Evolutionary conservation across 495 filamentous ascomycete genomes (phyloP).

Genomic region (Amphirosellinia nigrospora): DNA sequence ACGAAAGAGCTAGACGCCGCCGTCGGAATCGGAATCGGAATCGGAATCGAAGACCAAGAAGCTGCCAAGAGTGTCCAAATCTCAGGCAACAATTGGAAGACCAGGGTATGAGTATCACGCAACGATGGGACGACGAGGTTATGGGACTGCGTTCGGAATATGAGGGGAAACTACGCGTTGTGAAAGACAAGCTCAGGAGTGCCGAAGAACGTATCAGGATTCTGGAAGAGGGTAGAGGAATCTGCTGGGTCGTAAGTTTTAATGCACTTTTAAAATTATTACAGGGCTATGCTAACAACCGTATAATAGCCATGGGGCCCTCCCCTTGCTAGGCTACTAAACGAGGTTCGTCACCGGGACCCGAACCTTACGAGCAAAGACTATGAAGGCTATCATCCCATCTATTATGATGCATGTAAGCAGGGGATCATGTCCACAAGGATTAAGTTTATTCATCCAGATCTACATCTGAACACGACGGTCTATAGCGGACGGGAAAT

Average conservation of each 20-base stretch:
- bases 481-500: neutral
- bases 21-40: neutral
- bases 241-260: neutral
- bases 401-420: constrained; percentile 3
- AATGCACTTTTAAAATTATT: neutral
- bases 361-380: neutral
- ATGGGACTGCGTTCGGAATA: no score
- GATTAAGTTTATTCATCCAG: neutral
- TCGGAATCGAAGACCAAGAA: neutral
- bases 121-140: no score
- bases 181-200: neutral
- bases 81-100: neutral
- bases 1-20: neutral
- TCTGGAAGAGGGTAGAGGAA: neutral
- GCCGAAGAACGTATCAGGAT: neutral
- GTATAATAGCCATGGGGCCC: constrained; percentile 9
- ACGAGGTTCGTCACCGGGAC: neutral
- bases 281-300: neutral
- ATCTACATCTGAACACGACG: neutral
- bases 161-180: neutral
- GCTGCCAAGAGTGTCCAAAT: neutral
- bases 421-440: constrained; percentile 21
- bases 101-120: neutral
- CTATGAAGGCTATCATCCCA: neutral
- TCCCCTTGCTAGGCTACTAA: neutral